These are phyloP conservation scores for Leccinum angustisporum DNA, from an alignment of 1,284 basidiomycete species.

Conservation along the genomic window DNA sequence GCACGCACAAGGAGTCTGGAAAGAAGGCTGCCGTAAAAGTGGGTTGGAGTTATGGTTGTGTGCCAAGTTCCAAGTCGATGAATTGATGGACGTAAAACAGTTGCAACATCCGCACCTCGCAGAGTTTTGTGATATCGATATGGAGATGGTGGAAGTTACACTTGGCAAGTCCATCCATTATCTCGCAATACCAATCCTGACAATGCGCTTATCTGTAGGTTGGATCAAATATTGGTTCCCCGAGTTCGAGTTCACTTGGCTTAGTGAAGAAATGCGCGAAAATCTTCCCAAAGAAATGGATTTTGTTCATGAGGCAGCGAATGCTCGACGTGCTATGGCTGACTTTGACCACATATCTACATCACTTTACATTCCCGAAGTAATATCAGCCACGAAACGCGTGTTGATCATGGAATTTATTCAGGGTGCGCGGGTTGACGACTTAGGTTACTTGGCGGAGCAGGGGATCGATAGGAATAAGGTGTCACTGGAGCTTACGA, in stretches of 20 bases:
- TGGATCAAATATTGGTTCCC: slow-evolving; percentile 90
- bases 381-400: slow-evolving; percentile 81
- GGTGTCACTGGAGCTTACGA: slow-evolving; percentile 86
- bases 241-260: slow-evolving; percentile 93
- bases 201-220: slow-evolving; percentile 38
- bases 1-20: slow-evolving; percentile 69
- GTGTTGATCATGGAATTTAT: slow-evolving; percentile 95
- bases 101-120: slow-evolving; percentile 94
- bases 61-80: slow-evolving; percentile 2
- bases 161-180: slow-evolving; percentile 45
- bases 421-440: slow-evolving; percentile 87
- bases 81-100: slow-evolving; percentile 34
- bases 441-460: slow-evolving; percentile 81
- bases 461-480: slow-evolving; percentile 92
- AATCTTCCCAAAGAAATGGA: slow-evolving; percentile 96
- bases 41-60: slow-evolving; percentile 9
- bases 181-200: not conserved
- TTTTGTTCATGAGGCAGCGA: slow-evolving; percentile 87
- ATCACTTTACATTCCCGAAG: slow-evolving; percentile 88
- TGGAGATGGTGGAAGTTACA: slow-evolving; percentile 84
- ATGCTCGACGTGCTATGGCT: slow-evolving; percentile 68
- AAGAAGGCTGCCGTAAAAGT: slow-evolving; percentile 90
- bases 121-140: slow-evolving; percentile 87
- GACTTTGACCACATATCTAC: slow-evolving; percentile 80
- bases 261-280: slow-evolving; percentile 89